These are phyloP conservation scores for Mortierella sp. DNA, from an alignment of 371 early-diverging fungal genomes.

Conservation along the genomic window DNA sequence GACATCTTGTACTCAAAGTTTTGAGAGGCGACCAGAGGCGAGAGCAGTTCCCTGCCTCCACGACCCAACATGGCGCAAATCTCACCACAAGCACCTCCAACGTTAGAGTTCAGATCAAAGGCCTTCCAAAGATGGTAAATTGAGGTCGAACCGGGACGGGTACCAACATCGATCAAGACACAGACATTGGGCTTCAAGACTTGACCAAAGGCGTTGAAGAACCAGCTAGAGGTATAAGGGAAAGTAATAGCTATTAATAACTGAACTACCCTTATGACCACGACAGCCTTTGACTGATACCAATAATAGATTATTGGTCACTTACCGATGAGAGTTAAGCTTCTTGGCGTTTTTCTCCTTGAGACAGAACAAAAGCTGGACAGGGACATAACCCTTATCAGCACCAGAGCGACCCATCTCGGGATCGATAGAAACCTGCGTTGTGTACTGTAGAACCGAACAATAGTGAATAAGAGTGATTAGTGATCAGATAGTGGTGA, in stretches of 20 bases:
- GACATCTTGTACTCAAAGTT: slow-evolving; percentile 92
- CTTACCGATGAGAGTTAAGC: slow-evolving; percentile 85
- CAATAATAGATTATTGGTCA: slow-evolving; percentile 16
- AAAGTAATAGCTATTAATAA: neutral
- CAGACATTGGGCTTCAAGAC: slow-evolving; percentile 81
- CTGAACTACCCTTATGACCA: neutral
- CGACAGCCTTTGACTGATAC: neutral
- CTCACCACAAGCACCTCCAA: slow-evolving; percentile 91
- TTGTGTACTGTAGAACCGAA: slow-evolving; percentile 71
- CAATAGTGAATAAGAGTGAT: neutral
- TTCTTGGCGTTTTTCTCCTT: slow-evolving; percentile 82
- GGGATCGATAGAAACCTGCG: slow-evolving; percentile 76
- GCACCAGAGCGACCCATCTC: slow-evolving; percentile 71
- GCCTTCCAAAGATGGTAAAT: slow-evolving; percentile 87
- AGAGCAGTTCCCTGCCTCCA: slow-evolving; percentile 61
- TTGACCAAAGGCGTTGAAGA: slow-evolving; percentile 89
- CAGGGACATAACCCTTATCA: slow-evolving; percentile 79
- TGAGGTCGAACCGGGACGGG: slow-evolving; percentile 74
- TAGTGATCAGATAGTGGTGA: neutral
- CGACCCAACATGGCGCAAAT: slow-evolving; percentile 80
- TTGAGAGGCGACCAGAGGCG: slow-evolving; percentile 83
- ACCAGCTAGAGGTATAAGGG: slow-evolving; percentile 68
- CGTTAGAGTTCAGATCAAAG: slow-evolving; percentile 78
- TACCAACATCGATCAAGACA: slow-evolving; percentile 87
- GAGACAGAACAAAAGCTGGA: slow-evolving; percentile 84